A percentile compares a stretch with the other conserved stretches of the same genome.
These are phyloP conservation scores for Trametes cingulata DNA, from an alignment of 768 basidiomycete genomes.

Conservation along the genomic window DNA sequence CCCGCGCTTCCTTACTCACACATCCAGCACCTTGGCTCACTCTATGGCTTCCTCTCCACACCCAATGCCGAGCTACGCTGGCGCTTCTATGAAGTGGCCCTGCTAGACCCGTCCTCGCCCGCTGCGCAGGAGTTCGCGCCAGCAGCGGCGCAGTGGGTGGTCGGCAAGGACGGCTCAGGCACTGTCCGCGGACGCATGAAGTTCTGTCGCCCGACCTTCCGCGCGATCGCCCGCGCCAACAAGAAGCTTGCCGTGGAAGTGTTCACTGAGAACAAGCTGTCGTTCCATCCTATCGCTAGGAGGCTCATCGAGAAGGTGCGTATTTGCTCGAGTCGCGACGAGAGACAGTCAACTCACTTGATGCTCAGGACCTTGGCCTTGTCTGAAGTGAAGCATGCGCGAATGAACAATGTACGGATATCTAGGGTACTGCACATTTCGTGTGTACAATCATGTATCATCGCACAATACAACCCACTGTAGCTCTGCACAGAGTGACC, in stretches of 20 bases:
- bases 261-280: constrained; percentile 48
- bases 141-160: constrained; percentile 67
- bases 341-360: background rate
- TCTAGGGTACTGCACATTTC: constrained; percentile 6
- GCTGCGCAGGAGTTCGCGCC: constrained; percentile 52
- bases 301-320: constrained; percentile 75
- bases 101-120: constrained; percentile 49
- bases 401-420: constrained; percentile 1
- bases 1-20: constrained; percentile 59
- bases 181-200: constrained; percentile 82
- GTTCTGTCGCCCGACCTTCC: constrained; percentile 73
- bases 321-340: background rate
- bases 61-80: constrained; percentile 76
- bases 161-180: constrained; percentile 56
- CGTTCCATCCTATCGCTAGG: constrained; percentile 78
- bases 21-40: constrained; percentile 55
- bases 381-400: constrained; percentile 2
- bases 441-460: constrained; percentile 10
- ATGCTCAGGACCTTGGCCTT: constrained; percentile 18
- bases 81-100: constrained; percentile 74
- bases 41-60: constrained; percentile 53
- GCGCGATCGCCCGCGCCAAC: constrained; percentile 55
- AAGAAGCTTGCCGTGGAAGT: constrained; percentile 48
- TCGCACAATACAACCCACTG: constrained; percentile 4
- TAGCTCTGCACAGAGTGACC: background rate